Evolutionary conservation across 2,329 filamentous ascomycete species (phyloP).

Genomic region (Alternaria tenuissima): DNA sequence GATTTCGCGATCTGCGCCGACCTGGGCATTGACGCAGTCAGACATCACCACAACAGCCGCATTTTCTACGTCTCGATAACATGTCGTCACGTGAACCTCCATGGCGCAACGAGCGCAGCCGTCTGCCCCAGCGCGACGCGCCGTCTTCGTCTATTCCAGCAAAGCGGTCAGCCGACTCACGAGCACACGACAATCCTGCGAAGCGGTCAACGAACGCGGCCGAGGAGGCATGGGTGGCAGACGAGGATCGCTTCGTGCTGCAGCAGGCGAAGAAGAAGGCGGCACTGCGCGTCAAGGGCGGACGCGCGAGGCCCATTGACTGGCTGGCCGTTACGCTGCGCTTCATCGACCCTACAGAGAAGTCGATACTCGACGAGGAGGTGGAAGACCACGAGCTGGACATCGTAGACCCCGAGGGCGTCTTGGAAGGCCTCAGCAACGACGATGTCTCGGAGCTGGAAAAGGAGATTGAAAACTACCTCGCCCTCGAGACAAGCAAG

Average conservation of each 20-base stretch:
- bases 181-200: constrained; percentile 47
- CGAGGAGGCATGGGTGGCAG: constrained; percentile 77
- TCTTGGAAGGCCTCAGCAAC: constrained; percentile 76
- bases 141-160: constrained; percentile 45
- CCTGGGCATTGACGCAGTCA: not conserved
- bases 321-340: constrained; percentile 90
- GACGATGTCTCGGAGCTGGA: constrained; percentile 77
- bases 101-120: constrained; percentile 40
- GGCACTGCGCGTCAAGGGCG: constrained; percentile 89
- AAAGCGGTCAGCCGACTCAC: constrained; percentile 56
- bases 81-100: constrained; percentile 48
- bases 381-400: constrained; percentile 77
- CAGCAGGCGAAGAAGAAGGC: constrained; percentile 99
- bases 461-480: constrained; percentile 80
- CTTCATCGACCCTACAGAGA: constrained; percentile 79
- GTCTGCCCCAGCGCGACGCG: constrained; percentile 30
- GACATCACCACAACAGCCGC: not conserved
- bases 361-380: constrained; percentile 82
- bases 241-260: constrained; percentile 94
- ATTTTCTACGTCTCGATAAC: not conserved
- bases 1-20: constrained; percentile 19
- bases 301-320: constrained; percentile 90
- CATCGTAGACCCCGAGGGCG: constrained; percentile 79
- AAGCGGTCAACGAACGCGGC: constrained; percentile 58
- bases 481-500: constrained; percentile 78